Percentiles rank a stretch among this genome's conserved stretches.
These are phyloP conservation scores for Colletotrichum higginsianum DNA, from an alignment of 2,329 filamentous ascomycete species.

Conservation along the genomic window DNA sequence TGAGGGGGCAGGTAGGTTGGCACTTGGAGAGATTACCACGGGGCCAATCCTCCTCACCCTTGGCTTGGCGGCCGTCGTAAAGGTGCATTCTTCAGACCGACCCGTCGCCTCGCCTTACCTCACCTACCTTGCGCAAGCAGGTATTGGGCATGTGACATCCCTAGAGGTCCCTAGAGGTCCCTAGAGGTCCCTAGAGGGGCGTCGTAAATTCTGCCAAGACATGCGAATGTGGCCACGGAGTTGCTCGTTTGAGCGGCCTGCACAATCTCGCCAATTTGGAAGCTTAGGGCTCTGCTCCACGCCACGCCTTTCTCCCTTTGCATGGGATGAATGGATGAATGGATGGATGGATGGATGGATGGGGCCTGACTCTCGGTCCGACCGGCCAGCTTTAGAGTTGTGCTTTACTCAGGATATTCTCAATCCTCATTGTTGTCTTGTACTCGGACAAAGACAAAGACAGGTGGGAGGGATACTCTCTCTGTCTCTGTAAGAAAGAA, in stretches of 20 bases:
- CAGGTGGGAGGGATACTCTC: background rate
- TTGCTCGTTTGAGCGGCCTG: background rate
- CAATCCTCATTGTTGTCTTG: too few species aligned
- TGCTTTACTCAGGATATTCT: too few species aligned
- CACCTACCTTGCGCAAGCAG: background rate
- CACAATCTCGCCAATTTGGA: background rate
- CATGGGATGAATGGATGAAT: too few species aligned
- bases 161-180: too few species aligned
- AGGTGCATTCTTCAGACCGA: background rate
- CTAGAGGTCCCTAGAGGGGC: too few species aligned
- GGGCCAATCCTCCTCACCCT: background rate
- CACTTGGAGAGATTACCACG: background rate
- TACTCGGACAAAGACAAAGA: background rate
- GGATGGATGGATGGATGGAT: background rate
- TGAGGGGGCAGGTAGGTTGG: background rate
- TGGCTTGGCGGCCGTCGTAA: background rate
- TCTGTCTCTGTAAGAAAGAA: too few species aligned
- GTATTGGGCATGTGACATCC: background rate
- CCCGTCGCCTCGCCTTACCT: background rate
- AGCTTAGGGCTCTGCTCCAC: background rate
- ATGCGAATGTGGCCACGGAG: background rate
- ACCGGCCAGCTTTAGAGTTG: background rate
- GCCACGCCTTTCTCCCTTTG: too few species aligned
- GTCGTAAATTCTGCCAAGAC: constrained; percentile 3
- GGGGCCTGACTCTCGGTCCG: background rate